Conservation (phyloP, 2,329 filamentous ascomycete genomes). For the Cladophialophora yegresii region DNA sequence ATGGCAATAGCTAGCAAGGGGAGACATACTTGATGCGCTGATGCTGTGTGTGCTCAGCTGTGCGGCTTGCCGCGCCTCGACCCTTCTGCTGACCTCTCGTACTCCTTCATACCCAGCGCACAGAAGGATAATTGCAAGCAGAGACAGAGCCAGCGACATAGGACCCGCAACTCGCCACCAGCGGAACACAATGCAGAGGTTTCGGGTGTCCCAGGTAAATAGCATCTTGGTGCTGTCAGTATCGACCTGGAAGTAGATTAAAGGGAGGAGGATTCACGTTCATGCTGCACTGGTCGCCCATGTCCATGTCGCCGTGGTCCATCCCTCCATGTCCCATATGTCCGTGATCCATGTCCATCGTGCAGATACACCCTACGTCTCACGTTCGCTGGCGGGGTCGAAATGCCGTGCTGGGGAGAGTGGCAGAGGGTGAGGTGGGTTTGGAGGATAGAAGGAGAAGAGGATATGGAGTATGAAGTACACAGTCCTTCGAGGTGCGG, state of each 20-base stretch:
- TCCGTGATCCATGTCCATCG: slow-evolving; percentile 10
- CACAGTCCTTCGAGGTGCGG: neutral
- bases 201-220: slow-evolving; percentile 90
- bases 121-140: slow-evolving; percentile 77
- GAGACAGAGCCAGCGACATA: slow-evolving; percentile 74
- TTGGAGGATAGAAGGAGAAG: neutral
- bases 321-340: slow-evolving; percentile 42
- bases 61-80: slow-evolving; percentile 62
- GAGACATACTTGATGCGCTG: slow-evolving; percentile 34
- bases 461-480: neutral
- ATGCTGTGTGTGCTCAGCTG: slow-evolving; percentile 15
- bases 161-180: slow-evolving; percentile 83
- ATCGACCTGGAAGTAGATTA: slow-evolving; percentile 2
- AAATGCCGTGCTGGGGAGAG: neutral
- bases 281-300: slow-evolving; percentile 77
- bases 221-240: slow-evolving; percentile 69
- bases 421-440: neutral
- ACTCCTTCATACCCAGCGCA: slow-evolving; percentile 92
- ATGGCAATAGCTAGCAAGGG: slow-evolving; percentile 8
- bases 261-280: slow-evolving; percentile 62
- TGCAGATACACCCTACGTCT: neutral
- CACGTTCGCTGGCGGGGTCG: neutral
- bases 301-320: slow-evolving; percentile 59
- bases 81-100: slow-evolving; percentile 72
- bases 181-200: slow-evolving; percentile 94